Percentiles rank a stretch among this genome's conserved stretches.
Evolutionary conservation across 1,284 basidiomycete genomes (phyloP).

Genomic region (Amylostereum areolatum): DNA sequence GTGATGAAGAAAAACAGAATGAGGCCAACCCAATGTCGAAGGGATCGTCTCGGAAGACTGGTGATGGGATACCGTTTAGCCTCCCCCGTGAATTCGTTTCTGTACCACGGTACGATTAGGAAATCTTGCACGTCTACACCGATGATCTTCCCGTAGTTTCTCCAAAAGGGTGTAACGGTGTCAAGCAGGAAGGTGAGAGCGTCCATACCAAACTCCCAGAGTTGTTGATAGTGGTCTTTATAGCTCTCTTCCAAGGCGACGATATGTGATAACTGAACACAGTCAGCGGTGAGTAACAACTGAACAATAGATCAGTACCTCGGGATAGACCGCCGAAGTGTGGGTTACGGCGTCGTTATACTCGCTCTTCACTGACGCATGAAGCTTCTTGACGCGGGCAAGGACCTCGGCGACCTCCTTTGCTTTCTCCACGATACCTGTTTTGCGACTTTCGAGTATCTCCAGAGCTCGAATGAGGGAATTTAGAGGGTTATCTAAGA

Average conservation of each 20-base stretch:
- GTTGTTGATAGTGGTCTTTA: constrained; percentile 65
- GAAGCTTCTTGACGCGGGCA: constrained; percentile 45
- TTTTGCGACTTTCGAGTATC: constrained; percentile 28
- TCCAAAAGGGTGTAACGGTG: constrained; percentile 70
- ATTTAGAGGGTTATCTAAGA: constrained; percentile 49
- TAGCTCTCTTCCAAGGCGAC: constrained; percentile 68
- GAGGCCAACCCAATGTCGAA: constrained; percentile 62
- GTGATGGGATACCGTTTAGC: constrained; percentile 57
- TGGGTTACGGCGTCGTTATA: constrained; percentile 64
- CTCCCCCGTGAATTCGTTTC: constrained; percentile 77
- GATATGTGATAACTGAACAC: constrained; percentile 56
- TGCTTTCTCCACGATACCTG: constrained; percentile 35
- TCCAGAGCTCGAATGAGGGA: constrained; percentile 41
- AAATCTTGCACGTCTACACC: constrained; percentile 72
- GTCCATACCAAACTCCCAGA: constrained; percentile 73
- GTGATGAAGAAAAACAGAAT: constrained; percentile 42
- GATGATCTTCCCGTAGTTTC: constrained; percentile 70
- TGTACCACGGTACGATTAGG: constrained; percentile 71
- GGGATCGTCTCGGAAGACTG: constrained; percentile 52
- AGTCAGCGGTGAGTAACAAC: not conserved
- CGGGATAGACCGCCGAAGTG: constrained; percentile 69
- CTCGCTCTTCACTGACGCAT: constrained; percentile 50
- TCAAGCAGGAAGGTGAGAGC: constrained; percentile 67
- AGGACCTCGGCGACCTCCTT: constrained; percentile 43
- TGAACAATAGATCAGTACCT: constrained; percentile 36